Evolutionary conservation across 306 rosid genomes (phyloP), one percentile per base, ranked within the genome.

Genomic region (Inga laurina): DNA sequence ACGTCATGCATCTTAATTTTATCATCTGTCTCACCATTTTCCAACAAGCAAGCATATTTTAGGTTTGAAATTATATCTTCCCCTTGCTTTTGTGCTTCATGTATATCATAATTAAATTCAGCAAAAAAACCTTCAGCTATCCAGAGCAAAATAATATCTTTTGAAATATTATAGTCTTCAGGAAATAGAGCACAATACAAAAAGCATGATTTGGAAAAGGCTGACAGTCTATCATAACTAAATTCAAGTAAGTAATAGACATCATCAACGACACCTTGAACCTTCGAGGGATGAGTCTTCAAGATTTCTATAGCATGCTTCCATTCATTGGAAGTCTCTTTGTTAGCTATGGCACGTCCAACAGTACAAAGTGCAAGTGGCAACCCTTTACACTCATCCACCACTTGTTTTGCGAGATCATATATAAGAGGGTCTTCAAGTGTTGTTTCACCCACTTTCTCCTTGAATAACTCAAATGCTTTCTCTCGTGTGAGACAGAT

Each of bases 1-100:
- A 73, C 77, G 48, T 48, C 41, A 73, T 73, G 77, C 77, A 73
- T 48, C 77, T 73, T 73, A 48, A 48, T 27, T 46, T 0, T 48
- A 0, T 43, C 0, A 2, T 3, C 13, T 2, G 8, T 0, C 3
- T 2, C 65, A 57, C 65, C 65, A 57, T n/a, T 21, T n/a, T 57
- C 65, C 4, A 57, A 2, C 9, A n/a, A n/a, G 30, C 65, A 57
- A 57, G 65, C 11, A 3, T 9, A 3, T 12, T 21, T 21, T 7
- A 57, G n/a, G 7, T 1, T 57, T 21, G 30, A 57, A 57, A 57
- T 57, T n/a, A 57, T n/a, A n/a, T n/a, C 30, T 57, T n/a, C 30
- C n/a, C 13, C 65, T 57, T 57, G 1, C 65, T 57, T n/a, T 0
- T 13, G 30, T 21, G 65, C 65, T 57, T 57, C 4, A 57, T 57